Conservation (phyloP, 2,329 filamentous ascomycete species). For the Coleophoma eucalyptorum region DNA sequence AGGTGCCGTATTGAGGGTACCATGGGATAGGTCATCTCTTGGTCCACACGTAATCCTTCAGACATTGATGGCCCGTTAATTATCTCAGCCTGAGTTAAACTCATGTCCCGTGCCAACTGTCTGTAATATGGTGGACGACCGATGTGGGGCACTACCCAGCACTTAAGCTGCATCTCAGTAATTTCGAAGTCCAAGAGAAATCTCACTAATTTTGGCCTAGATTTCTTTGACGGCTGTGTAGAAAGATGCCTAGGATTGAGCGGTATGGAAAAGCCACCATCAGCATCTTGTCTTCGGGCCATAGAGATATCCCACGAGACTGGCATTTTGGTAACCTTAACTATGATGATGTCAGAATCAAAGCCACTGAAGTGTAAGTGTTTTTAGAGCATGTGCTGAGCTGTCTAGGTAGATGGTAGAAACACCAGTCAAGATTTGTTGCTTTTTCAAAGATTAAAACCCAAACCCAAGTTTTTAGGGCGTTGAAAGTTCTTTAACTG, state of each 20-base stretch:
- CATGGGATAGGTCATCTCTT: too few species aligned
- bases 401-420: too few species aligned
- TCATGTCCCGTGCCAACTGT: not conserved
- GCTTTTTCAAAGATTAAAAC: too few species aligned
- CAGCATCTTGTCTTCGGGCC: slow-evolving; percentile 5
- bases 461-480: not conserved
- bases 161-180: slow-evolving; percentile 9
- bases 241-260: not conserved
- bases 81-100: too few species aligned
- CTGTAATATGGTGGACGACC: not conserved
- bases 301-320: slow-evolving; percentile 7
- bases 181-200: slow-evolving; percentile 5
- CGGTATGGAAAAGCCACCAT: not conserved
- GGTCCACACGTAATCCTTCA: too few species aligned
- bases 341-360: not conserved
- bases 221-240: not conserved
- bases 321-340: slow-evolving; percentile 5
- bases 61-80: too few species aligned
- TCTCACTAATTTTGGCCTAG: slow-evolving; percentile 5
- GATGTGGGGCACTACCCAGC: not conserved
- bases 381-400: not conserved
- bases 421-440: too few species aligned
- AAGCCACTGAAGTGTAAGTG: too few species aligned
- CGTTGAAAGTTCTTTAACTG: too few species aligned
- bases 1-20: too few species aligned